Percentiles rank a stretch among this genome's conserved stretches.
These are phyloP conservation scores for Candida neerlandica DNA, from an alignment of 1,139 yeast species.

Conservation along the genomic window DNA sequence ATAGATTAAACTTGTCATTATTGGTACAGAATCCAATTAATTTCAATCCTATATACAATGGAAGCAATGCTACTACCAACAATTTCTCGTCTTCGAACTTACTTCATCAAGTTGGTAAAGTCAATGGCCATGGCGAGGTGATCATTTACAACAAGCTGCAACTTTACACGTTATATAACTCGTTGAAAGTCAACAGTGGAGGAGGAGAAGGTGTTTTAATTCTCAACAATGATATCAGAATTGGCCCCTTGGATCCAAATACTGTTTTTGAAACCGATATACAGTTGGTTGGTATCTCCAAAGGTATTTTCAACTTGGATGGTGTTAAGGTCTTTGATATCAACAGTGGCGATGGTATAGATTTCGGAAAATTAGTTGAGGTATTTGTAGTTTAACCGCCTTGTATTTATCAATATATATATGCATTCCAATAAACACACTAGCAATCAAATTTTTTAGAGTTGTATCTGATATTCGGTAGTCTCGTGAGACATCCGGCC, in stretches of 20 bases:
- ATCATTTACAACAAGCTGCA: conserved; percentile 28
- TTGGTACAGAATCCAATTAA: conserved; percentile 34
- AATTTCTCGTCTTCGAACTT: conserved; percentile 13
- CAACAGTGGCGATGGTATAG: conserved; percentile 67
- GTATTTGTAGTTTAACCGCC: conserved; percentile 52
- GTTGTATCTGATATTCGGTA: neutral
- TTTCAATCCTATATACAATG: conserved; percentile 21
- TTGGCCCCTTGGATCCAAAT: conserved; percentile 65
- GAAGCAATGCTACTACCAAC: conserved; percentile 13
- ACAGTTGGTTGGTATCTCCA: conserved; percentile 59
- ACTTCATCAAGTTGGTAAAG: conserved; percentile 5
- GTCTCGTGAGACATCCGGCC: neutral
- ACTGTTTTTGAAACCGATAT: conserved; percentile 67
- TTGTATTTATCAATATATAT: too few species aligned
- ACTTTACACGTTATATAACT: conserved; percentile 35
- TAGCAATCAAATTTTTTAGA: too few species aligned
- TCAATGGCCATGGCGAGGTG: conserved; percentile 15
- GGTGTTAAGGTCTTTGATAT: conserved; percentile 69
- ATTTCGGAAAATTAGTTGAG: conserved; percentile 71
- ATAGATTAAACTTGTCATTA: conserved; percentile 49
- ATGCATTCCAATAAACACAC: too few species aligned
- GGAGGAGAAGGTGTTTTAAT: conserved; percentile 51
- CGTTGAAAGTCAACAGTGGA: conserved; percentile 35
- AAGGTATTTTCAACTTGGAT: conserved; percentile 66
- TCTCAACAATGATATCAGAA: conserved; percentile 63